Evolutionary conservation across 495 filamentous ascomycete genomes (phyloP), one percentile per base, ranked within the genome.

Genomic region (Hyaloscypha variabilis): DNA sequence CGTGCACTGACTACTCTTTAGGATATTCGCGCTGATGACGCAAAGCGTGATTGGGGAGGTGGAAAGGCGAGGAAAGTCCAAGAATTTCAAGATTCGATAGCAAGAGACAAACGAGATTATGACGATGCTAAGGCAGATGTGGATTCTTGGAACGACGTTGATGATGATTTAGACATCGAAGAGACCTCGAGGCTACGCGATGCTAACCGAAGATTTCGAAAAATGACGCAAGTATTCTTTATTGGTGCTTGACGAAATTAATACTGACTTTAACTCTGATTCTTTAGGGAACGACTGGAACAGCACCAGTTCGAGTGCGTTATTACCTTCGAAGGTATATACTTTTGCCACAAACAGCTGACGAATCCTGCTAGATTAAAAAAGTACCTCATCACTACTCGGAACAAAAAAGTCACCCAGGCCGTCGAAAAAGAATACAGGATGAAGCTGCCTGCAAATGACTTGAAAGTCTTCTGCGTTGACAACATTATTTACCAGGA

Each of bases 401-500:
- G 78, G 3, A 81, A 81, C 65, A 26, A 19, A 11, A 50, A 63
- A 3, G 72, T 81, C 60, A 65, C 42, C 8, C 29, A 50, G 11
- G 24, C 68, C 17, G 71, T 81, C 29, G 24, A 34, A 3, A 36
- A 53, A 8, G 21, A 53, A 2, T 79, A 81, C 63, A 28, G 39
- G n/a, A 29, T 58, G 29, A 49, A 63, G 25, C 39, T 74, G n/a
- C 64, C 65, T 4, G 64, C 24, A 14, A 67, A 61, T 51, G 26
- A 36, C 6, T 63, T 77, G 55, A 68, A 67, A 4, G 73, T 77
- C 3, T 78, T 78, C 39, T 79, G 77, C 50, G 73, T 71, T 30
- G 77, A 77, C 68, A 81, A 78, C 56, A 58, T 36, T 0, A 56
- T 72, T 6, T 78, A 79, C 68, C 76, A 75, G 76, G 64, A 73